phyloP scores from a whole-genome alignment of 257 asterid species.

The Rauvolfia tetraphylla region DNA sequence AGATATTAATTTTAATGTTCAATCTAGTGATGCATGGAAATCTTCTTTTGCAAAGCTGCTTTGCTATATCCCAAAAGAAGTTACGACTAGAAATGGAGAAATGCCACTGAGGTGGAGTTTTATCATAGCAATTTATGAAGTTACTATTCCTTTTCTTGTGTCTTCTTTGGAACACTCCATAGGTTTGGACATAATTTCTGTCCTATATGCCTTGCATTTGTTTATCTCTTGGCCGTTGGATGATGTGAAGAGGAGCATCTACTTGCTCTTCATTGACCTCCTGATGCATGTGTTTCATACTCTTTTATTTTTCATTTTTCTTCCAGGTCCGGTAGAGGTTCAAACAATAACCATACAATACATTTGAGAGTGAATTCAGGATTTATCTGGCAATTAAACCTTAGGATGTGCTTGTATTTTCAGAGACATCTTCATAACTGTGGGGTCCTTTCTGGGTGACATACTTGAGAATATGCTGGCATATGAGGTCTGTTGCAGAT shows the following conservation, averaged over 20 bases:
- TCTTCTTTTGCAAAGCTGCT: constrained; percentile 42
- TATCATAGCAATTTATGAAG: neutral
- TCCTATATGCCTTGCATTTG: neutral
- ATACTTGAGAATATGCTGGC: neutral
- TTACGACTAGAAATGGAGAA: constrained; percentile 34
- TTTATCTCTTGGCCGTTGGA: neutral
- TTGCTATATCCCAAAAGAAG: constrained; percentile 35
- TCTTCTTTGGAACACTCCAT: neutral
- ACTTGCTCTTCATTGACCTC: neutral
- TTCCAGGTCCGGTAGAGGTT: neutral
- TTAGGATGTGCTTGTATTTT: neutral
- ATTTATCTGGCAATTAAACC: neutral
- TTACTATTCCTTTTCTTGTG: neutral
- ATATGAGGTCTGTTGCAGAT: neutral
- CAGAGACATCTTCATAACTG: neutral
- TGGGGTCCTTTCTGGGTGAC: neutral
- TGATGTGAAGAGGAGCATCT: neutral
- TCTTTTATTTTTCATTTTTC: neutral
- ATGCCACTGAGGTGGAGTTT: constrained; percentile 39
- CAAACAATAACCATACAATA: neutral
- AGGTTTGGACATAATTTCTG: neutral
- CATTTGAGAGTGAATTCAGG: neutral
- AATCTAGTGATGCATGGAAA: constrained; percentile 20
- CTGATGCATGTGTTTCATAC: neutral
- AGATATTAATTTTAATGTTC: constrained; percentile 24